Base-by-base conservation (phyloP, 345 rosid species). In the Aquilaria yunnanensis region DNA sequence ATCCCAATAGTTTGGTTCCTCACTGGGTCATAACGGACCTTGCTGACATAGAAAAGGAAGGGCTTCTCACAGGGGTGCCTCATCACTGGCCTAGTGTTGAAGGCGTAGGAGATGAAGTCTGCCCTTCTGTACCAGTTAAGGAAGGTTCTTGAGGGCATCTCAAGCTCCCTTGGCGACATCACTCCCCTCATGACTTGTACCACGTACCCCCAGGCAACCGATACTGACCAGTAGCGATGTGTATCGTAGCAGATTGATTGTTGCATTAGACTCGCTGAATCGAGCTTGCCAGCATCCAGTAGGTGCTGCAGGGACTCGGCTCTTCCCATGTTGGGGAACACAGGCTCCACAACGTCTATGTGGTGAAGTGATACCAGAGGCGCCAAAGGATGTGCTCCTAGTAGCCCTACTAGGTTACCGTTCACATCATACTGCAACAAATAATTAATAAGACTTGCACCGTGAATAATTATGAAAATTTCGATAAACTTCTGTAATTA, bases 101-200 rank as follows among this genome's bases (percentile, higher is more conserved):
- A 84, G 32, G 98, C 82, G 65, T 90, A 85, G 1, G 84, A 92
- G 10, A 80, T 83, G 76, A 88, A 88, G 70, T 87, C 96, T 0
- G 90, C 94, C 65, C 75, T 77, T 14, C 74, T 64, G 69, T 81
- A 88, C 96, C 96, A 90, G 65, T 85, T 90, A 2, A 86, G 84
- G 73, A 90, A 90, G 2, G 94, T 90, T 75, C 97, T 88, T 0
- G 96, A 60, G 2, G 97, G 96, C 85, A 77, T 85, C 67, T 93
- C 98, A 0, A 90, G 93, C 73, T 93, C 94, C 14, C 97, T 77
- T 0, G 97, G 98, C 10, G 98, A 90, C 46, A 82, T 74, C 9
- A 88, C 70, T 56, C 92, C 94, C 56, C 94, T 68, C 69, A 77
- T 68, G 59, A 90, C 77, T 64, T 88, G 96, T 30, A 90, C 94